phyloP scores from a whole-genome alignment of 352 stramenopile species.

The Globisporangium solare region DNA sequence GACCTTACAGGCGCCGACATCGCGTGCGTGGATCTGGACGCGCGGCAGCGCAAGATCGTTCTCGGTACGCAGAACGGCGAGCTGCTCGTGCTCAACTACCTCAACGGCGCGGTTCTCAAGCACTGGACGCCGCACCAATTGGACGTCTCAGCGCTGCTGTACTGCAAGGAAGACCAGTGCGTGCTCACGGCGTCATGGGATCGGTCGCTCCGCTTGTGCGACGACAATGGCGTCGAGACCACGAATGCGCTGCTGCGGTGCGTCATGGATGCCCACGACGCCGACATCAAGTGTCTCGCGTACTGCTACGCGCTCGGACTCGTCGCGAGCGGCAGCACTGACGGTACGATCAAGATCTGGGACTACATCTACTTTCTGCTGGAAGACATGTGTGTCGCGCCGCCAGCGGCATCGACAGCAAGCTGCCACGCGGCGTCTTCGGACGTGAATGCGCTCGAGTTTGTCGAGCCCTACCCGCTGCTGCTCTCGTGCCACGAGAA shows the following conservation, averaged over 20 bases:
- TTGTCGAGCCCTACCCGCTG: conserved; percentile 71
- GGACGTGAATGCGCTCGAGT: conserved; percentile 65
- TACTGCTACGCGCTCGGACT: conserved; percentile 73
- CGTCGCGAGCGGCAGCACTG: conserved; percentile 50
- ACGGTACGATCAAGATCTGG: conserved; percentile 78
- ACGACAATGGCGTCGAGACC: conserved; percentile 39
- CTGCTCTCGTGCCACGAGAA: conserved; percentile 70
- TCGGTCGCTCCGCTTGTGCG: conserved; percentile 62
- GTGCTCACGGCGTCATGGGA: conserved; percentile 78
- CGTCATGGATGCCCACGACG: conserved; percentile 64
- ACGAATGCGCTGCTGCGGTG: conserved; percentile 59
- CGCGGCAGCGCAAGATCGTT: conserved; percentile 65
- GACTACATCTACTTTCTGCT: conserved; percentile 84
- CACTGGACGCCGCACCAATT: conserved; percentile 61
- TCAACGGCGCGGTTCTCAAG: conserved; percentile 65
- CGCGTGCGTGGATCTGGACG: conserved; percentile 65
- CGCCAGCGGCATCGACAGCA: not conserved
- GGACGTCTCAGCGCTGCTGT: conserved; percentile 57
- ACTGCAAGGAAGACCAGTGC: conserved; percentile 72
- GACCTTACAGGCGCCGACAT: conserved; percentile 53
- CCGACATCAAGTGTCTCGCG: conserved; percentile 72
- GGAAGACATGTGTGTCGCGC: conserved; percentile 43
- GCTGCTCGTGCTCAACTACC: conserved; percentile 65
- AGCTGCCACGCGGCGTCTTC: conserved; percentile 10
- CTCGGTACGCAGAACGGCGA: conserved; percentile 63